These are phyloP conservation scores for Annulohypoxylon bovei DNA, from an alignment of 495 filamentous ascomycete species.

Conservation along the genomic window DNA sequence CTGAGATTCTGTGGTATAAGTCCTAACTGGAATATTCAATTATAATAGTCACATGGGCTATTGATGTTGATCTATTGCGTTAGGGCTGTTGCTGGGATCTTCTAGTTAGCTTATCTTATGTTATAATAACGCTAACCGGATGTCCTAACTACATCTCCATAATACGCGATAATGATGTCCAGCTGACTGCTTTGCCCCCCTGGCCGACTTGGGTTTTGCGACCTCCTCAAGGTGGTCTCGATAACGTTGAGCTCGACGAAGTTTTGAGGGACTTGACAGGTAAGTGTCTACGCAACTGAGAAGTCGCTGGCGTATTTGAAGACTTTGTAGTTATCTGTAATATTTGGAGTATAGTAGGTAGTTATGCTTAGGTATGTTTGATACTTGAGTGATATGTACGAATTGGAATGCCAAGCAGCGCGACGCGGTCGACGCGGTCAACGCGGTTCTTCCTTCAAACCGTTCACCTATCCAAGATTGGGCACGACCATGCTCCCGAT, in stretches of 20 bases:
- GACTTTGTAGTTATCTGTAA: neutral
- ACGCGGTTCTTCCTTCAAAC: neutral
- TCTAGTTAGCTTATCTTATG: constrained; percentile 2
- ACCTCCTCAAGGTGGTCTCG: neutral
- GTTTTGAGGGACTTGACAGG: neutral
- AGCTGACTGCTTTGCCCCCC: constrained; percentile 5
- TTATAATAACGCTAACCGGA: constrained; percentile 4
- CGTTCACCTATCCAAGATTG: neutral
- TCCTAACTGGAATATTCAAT: neutral
- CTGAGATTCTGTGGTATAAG: neutral
- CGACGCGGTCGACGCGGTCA: neutral
- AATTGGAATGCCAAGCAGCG: neutral
- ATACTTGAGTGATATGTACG: neutral
- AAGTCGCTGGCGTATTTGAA: neutral
- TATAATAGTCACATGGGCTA: neutral
- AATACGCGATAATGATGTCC: constrained; percentile 11
- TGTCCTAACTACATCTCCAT: constrained; percentile 5
- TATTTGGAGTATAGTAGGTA: neutral
- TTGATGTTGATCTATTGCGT: constrained; percentile 2
- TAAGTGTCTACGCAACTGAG: neutral
- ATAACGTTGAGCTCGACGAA: neutral
- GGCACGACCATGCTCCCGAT: neutral
- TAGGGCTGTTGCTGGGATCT: constrained; percentile 1
- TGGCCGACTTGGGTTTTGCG: neutral
- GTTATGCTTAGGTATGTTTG: neutral